These are phyloP conservation scores for Aspergillus fischeri DNA, from an alignment of 2,329 filamentous ascomycete genomes.

Conservation along the genomic window DNA sequence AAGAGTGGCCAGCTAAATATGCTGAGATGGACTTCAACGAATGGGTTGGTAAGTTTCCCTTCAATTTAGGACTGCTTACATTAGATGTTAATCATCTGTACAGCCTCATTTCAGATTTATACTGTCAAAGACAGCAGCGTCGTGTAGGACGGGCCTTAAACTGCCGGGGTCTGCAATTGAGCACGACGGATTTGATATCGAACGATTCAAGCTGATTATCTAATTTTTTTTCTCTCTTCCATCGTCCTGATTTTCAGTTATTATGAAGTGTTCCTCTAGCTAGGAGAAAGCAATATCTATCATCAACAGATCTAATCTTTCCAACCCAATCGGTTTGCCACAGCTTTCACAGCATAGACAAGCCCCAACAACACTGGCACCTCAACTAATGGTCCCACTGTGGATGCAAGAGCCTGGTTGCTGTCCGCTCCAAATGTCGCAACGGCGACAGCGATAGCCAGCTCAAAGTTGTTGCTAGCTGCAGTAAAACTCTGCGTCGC, in stretches of 20 bases:
- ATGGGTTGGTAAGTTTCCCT: slow-evolving; percentile 45
- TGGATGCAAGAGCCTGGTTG: slow-evolving; percentile 44
- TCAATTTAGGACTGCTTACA: too few relatives aligned
- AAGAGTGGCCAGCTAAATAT: not conserved
- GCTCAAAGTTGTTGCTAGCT: slow-evolving; percentile 86
- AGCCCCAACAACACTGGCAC: slow-evolving; percentile 74
- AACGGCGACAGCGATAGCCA: slow-evolving; percentile 82
- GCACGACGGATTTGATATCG: too few relatives aligned
- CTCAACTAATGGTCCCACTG: slow-evolving; percentile 68
- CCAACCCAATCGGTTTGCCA: slow-evolving; percentile 18
- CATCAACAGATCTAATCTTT: slow-evolving; percentile 2
- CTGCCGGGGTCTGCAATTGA: too few relatives aligned
- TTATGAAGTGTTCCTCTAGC: not conserved
- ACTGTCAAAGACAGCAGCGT: slow-evolving; percentile 37
- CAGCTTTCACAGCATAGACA: slow-evolving; percentile 62
- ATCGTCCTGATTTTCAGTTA: not conserved
- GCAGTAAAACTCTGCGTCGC: slow-evolving; percentile 81
- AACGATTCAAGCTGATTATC: too few relatives aligned
- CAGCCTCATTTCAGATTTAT: slow-evolving; percentile 50
- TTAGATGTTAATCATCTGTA: not conserved
- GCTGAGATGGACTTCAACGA: slow-evolving; percentile 33
- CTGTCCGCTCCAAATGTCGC: slow-evolving; percentile 73
- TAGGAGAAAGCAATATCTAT: not conserved
- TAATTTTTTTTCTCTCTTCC: too few relatives aligned
- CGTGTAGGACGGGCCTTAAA: too few relatives aligned